Conservation (phyloP, 2,329 filamentous ascomycete genomes). For the Neocatenulostroma microsporum region DNA sequence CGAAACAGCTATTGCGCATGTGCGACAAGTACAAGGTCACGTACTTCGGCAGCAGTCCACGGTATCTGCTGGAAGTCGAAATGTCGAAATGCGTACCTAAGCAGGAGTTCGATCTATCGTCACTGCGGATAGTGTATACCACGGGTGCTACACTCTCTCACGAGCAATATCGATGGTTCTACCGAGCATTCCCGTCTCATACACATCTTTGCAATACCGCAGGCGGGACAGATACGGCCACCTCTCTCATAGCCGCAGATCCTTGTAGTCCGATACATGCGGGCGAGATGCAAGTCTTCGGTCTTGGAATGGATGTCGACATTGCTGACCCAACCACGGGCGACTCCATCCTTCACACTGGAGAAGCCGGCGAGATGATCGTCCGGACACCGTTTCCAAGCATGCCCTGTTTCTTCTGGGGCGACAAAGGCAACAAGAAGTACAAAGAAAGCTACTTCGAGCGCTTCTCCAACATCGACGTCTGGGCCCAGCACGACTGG, state of each 20-base stretch:
- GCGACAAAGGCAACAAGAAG: constrained; percentile 32
- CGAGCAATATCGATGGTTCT: constrained; percentile 42
- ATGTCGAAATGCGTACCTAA: constrained; percentile 30
- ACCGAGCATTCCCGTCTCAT: constrained; percentile 32
- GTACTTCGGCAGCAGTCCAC: constrained; percentile 39
- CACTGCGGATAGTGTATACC: constrained; percentile 38
- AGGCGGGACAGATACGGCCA: constrained; percentile 43
- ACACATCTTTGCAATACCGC: constrained; percentile 38
- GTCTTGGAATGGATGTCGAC: constrained; percentile 42
- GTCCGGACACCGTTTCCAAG: constrained; percentile 40
- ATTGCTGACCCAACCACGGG: constrained; percentile 35
- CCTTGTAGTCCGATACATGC: constrained; percentile 37
- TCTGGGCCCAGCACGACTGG: constrained; percentile 44
- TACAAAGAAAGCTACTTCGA: constrained; percentile 43
- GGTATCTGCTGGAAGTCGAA: constrained; percentile 40
- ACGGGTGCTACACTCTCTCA: constrained; percentile 38
- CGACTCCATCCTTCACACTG: constrained; percentile 26
- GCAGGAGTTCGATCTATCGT: constrained; percentile 31
- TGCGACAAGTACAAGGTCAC: constrained; percentile 32
- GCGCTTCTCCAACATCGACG: constrained; percentile 32
- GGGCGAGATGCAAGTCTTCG: constrained; percentile 37
- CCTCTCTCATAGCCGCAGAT: constrained; percentile 38
- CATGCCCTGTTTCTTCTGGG: constrained; percentile 40
- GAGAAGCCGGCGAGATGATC: constrained; percentile 40
- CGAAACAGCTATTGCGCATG: constrained; percentile 31